Conservation (phyloP, 139 green algal genomes). For the Chloropicon primus region DNA sequence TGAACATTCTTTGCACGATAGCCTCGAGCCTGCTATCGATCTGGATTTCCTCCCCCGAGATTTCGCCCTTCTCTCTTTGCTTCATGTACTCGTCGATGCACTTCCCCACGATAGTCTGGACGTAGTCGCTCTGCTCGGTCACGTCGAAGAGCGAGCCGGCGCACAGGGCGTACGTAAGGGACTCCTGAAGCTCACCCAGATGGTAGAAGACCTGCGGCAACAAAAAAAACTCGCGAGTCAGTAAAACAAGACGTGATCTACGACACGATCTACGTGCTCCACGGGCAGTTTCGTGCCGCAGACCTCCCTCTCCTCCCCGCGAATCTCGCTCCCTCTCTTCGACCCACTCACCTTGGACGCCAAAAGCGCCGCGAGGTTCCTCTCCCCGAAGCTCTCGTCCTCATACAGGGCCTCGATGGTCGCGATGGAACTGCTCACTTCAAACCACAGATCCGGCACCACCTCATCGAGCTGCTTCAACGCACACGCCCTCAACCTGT, state of each 20-base stretch:
- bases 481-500: constrained; percentile 27
- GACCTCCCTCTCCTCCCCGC: too few species aligned
- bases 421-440: constrained; percentile 71
- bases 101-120: constrained; percentile 82
- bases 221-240: constrained; percentile 1
- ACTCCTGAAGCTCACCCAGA: constrained; percentile 89
- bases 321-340: too few species aligned
- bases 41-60: constrained; percentile 6
- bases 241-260: constrained; percentile 1
- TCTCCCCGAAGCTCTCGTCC: constrained; percentile 80
- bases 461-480: constrained; percentile 27
- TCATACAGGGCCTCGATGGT: constrained; percentile 87
- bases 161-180: constrained; percentile 83
- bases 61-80: constrained; percentile 23
- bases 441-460: constrained; percentile 74
- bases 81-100: constrained; percentile 92
- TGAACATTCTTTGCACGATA: constrained; percentile 89
- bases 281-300: too few species aligned
- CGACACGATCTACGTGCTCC: too few species aligned
- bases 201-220: constrained; percentile 93
- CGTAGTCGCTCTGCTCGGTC: constrained; percentile 74
- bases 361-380: constrained; percentile 84
- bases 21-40: constrained; percentile 69
- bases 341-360: constrained; percentile 80
- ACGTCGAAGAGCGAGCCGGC: constrained; percentile 88